A percentile compares a stretch with the other conserved stretches of the same genome.
phyloP scores from a whole-genome alignment of 306 rosid genomes.

The Carpinus fangiana region DNA sequence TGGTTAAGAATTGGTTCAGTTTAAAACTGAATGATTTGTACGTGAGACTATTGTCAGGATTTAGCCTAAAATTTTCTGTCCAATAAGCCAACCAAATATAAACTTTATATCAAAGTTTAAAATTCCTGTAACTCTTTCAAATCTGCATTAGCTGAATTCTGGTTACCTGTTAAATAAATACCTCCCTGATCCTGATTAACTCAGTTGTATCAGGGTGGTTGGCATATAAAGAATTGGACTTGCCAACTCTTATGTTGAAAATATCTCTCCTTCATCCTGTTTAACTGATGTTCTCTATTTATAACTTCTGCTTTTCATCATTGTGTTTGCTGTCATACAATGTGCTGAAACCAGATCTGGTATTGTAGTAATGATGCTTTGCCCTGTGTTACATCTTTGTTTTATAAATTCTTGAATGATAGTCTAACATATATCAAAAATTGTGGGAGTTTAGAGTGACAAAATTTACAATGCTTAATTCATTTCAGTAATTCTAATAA shows the following conservation, averaged over 20 bases:
- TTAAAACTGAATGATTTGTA: not conserved
- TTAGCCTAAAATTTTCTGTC: not conserved
- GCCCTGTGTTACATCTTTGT: not conserved
- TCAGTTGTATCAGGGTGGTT: not conserved
- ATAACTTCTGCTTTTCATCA: not conserved
- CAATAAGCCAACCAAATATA: not conserved
- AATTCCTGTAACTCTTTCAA: not conserved
- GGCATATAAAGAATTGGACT: not conserved
- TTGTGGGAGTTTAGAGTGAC: not conserved
- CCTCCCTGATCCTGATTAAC: not conserved
- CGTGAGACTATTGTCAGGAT: not conserved
- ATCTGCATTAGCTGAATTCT: not conserved
- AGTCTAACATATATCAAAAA: not conserved
- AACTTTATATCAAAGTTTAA: not conserved
- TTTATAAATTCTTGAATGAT: not conserved
- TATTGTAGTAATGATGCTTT: not conserved
- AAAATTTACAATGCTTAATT: conserved; percentile 14
- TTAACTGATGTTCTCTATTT: not conserved
- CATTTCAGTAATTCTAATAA: conserved; percentile 11
- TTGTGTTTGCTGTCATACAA: not conserved
- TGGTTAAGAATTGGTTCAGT: not conserved
- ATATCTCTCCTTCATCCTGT: not conserved
- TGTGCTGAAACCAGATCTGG: not conserved
- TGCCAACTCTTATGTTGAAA: not conserved
- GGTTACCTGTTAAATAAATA: not conserved